Evolutionary conservation across 176 grass and related monocot genomes (phyloP).

Genomic region (Triticum turgidum): DNA sequence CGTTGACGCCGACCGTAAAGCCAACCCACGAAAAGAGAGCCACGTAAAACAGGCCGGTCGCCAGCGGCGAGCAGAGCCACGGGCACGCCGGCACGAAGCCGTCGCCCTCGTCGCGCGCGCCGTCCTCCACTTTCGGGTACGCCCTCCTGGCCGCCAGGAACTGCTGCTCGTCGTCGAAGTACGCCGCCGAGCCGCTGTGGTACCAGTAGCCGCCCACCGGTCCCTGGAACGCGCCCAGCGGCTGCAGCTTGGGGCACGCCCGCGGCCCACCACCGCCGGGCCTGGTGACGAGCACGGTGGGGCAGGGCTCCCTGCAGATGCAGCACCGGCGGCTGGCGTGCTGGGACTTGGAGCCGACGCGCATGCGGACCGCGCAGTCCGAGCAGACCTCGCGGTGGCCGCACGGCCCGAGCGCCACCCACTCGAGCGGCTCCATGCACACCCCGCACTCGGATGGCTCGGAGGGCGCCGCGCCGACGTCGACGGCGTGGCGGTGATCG

Average conservation of each 20-base stretch:
- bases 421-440: constrained; percentile 22
- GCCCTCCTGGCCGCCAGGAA: neutral
- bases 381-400: neutral
- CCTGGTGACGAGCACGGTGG: neutral
- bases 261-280: neutral
- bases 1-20: neutral
- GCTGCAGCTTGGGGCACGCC: neutral
- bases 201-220: neutral
- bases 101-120: neutral
- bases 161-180: neutral
- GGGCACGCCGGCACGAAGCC: neutral
- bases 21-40: neutral
- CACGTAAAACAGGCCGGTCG: neutral
- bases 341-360: neutral
- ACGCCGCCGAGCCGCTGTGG: neutral
- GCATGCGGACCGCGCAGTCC: neutral
- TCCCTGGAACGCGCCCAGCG: neutral
- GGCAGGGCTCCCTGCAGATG: neutral
- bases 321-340: neutral
- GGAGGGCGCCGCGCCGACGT: neutral
- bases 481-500: neutral
- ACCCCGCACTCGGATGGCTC: neutral
- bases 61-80: neutral
- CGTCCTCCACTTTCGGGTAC: neutral
- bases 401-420: neutral